Evolutionary conservation across 2,329 filamentous ascomycete genomes (phyloP).

Genomic region (Chrysoporthe cubensis): DNA sequence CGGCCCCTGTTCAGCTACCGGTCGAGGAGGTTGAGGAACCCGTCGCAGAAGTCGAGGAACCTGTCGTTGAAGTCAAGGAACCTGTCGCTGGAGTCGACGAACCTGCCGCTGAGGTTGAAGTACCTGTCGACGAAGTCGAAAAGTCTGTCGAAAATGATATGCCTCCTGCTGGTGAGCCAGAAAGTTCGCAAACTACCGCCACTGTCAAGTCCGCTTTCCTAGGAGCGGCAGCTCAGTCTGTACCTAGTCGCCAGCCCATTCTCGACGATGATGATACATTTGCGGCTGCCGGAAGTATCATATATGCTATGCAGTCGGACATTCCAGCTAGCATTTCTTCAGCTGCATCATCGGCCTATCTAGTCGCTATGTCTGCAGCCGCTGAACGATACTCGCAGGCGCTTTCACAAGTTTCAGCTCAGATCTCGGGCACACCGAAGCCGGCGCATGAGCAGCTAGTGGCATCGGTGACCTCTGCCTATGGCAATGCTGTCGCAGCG

Average conservation of each 20-base stretch:
- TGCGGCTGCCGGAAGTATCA: slow-evolving; percentile 42
- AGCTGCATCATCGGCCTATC: slow-evolving; percentile 54
- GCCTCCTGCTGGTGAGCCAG: slow-evolving; percentile 29
- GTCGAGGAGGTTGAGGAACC: slow-evolving; percentile 23
- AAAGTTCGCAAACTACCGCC: slow-evolving; percentile 35
- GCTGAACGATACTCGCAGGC: slow-evolving; percentile 71
- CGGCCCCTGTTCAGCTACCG: slow-evolving; percentile 27
- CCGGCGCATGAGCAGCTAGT: slow-evolving; percentile 72
- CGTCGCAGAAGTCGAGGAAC: too few relatives aligned
- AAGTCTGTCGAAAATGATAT: slow-evolving; percentile 24
- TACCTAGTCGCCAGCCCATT: slow-evolving; percentile 52
- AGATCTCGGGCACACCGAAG: slow-evolving; percentile 70
- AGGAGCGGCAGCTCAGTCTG: slow-evolving; percentile 55
- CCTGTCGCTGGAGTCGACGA: slow-evolving; percentile 25
- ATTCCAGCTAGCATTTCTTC: slow-evolving; percentile 35
- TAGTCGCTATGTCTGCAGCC: slow-evolving; percentile 66
- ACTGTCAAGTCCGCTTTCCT: slow-evolving; percentile 53
- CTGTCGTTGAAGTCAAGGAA: slow-evolving; percentile 25
- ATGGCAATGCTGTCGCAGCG: slow-evolving; percentile 65
- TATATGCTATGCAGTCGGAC: slow-evolving; percentile 41
- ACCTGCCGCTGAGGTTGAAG: slow-evolving; percentile 28
- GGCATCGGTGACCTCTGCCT: slow-evolving; percentile 69
- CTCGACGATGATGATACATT: slow-evolving; percentile 54
- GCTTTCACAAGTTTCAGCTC: slow-evolving; percentile 67
- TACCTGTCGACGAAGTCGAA: slow-evolving; percentile 27